Base-by-base conservation (phyloP, 2,329 filamentous ascomycete species). In the Alternaria tenuissima region DNA sequence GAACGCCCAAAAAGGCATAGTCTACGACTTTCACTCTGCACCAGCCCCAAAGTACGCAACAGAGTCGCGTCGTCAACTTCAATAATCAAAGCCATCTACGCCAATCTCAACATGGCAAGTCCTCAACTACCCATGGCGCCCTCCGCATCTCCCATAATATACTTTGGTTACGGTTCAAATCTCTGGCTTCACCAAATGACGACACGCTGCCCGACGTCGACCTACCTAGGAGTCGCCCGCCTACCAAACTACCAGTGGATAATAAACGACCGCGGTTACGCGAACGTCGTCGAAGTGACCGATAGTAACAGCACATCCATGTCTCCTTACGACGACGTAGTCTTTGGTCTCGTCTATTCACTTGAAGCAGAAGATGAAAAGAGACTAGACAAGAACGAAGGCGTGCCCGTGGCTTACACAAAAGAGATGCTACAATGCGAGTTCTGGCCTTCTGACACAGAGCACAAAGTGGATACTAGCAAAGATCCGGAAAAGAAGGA, bases 101-200 rank as follows among this genome's bases (percentile, higher is more conserved):
- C n/a, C 26, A 14, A 20, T 7, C 26, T 41, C 48, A 65, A 36
- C 38, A 68, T 67, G 63, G 20, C 61, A 24, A 26, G 28, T 53
- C 24, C 51, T 7, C 44, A 24, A 26, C 20, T 54, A 20, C 52
- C 55, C 26, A 42, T 22, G 1, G 20, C 36, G 11, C 64, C 51
- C n/a, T 53, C 39, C 22, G 41, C 3, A 12, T 20, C 28, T 38
- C 56, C 57, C 54, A 80, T 74, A 52, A 76, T 87, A 64, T 91
- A 91, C 81, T 91, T 92, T 72, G 90, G 86, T 69, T 92, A 90
- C 77, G 90, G 89, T 63, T 88, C 85, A 73, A 92, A 92, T 75
- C 83, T 92, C 59, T 90, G 88, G 74, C 83, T 83, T 1, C 77
- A 82, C 28, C 89, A 91, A 76, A 92, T 92, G 90, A 68, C 68